Conservation (phyloP, 495 filamentous ascomycete genomes). For the Cladorrhinum samala region DNA sequence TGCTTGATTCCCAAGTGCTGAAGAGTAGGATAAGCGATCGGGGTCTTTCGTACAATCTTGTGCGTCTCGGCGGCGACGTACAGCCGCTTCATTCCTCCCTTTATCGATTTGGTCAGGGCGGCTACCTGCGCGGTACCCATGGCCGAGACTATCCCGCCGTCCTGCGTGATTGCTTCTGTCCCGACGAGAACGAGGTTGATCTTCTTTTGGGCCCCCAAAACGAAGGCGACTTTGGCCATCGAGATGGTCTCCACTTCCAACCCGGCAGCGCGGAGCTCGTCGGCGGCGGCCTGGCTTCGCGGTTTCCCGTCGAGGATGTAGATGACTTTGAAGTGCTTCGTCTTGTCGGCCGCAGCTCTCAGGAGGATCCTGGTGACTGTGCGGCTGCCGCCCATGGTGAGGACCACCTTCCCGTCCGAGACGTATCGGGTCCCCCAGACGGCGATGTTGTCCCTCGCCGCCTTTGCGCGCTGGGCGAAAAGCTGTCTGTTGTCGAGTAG, state of each 20-base stretch:
- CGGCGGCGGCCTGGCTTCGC: conserved; percentile 54
- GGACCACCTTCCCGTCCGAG: conserved; percentile 64
- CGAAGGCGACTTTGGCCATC: conserved; percentile 74
- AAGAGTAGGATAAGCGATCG: conserved; percentile 21
- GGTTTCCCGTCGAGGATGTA: conserved; percentile 60
- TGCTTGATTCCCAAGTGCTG: conserved; percentile 51
- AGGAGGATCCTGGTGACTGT: conserved; percentile 73
- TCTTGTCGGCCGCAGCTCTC: conserved; percentile 57
- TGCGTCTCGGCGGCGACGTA: conserved; percentile 93
- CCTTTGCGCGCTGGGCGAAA: conserved; percentile 84
- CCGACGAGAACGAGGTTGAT: conserved; percentile 80
- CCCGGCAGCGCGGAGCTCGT: conserved; percentile 61
- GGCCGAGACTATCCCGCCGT: conserved; percentile 84
- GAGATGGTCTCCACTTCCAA: conserved; percentile 76
- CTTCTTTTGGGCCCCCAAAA: conserved; percentile 60
- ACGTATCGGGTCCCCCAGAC: conserved; percentile 70
- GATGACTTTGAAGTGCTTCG: conserved; percentile 70
- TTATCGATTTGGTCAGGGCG: conserved; percentile 66
- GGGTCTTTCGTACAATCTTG: conserved; percentile 47
- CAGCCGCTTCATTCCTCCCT: conserved; percentile 57
- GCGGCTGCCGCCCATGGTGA: conserved; percentile 82
- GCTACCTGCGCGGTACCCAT: conserved; percentile 92
- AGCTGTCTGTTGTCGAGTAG: conserved; percentile 75
- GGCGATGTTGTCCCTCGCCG: conserved; percentile 75
- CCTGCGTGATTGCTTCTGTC: conserved; percentile 90